Base-by-base conservation (phyloP, 768 basidiomycete genomes). In the Neoboletus magnificus region DNA sequence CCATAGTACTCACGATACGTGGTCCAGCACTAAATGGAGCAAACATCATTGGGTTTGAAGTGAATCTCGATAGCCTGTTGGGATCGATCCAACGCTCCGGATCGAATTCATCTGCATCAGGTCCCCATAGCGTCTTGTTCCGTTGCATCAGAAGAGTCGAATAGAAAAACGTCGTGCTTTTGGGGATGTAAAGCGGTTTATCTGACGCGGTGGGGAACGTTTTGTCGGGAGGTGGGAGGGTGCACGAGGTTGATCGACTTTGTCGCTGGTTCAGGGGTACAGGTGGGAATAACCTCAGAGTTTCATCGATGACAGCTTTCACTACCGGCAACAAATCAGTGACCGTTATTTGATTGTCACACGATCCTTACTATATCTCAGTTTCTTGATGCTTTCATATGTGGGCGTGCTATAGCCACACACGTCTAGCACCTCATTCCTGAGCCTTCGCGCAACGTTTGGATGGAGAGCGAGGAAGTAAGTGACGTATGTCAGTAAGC, bases 271-370 rank as follows among this genome's bases (percentile, higher is more conserved):
- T 91, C 40, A 89, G 71, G 8, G 89, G 89, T 0, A 92, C 86
- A 8, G 90, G 87, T 4, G 89, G 89, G 72, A 86, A 93, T 1
- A 93, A 72, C 18, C 90, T 79, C 23, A 93, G 76, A 0, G 85
- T 85, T 64, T 93, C 91, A 57, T 91, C 87, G 40, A 92, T 81
- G 36, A 91, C 86, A 12, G 88, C 88, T 55, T 83, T 81, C 76
- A 89, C 87, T 83, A 46, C 55, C 52, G 18, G 25, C 10, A 39
- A 50, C 10, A 35, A n/a, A 50, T 60, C 8, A 65, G 56, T 46
- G 13, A 30, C 13, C 29, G 50, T 30, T 32, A 2, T 57, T 15
- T 48, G 39, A 42, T 44, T 20, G 29, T 62, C n/a, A 30, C 47
- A 41, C 13, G 42, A 50, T 27, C 3, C 81, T 58, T 42, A 90